Evolutionary conservation across 768 basidiomycete species (phyloP), one percentile per base, ranked within the genome.

Genomic region (Mycena galericulata): DNA sequence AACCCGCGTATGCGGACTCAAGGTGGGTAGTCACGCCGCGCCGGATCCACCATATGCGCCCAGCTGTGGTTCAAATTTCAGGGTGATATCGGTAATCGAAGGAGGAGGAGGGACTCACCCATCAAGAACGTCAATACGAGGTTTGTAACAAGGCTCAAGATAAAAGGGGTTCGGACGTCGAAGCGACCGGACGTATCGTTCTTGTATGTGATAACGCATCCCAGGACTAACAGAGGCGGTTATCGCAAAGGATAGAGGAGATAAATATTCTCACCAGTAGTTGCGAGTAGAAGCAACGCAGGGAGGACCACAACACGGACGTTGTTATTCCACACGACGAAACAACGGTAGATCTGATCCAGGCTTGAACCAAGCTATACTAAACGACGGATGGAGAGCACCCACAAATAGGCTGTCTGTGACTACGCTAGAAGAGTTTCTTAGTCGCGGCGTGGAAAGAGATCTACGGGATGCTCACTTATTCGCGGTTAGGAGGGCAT

Each of bases 401-500:
- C 54, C 7, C 22, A 55, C 54, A 26, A 55, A 41, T 5, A 55
- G 54, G 26, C 54, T 40, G 24, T 55, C 54, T 8, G 54, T 34
- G 24, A 55, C 10, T 14, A 26, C 8, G 30, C 50, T 53, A 17
- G 41, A n/a, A 9, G 32, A 11, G n/a, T n/a, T n/a, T n/a, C n/a
- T n/a, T n/a, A n/a, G n/a, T n/a, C n/a, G 4, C 7, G 32, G n/a
- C n/a, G 20, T 53, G 17, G n/a, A 38, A 1, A 50, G 27, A 2
- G 56, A 41, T 26, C 20, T 34, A 30, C 5, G 5, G 11, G 6
- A 29, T 12, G 12, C 27, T 46, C 32, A 65, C 63, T 65, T 65
- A 20, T 65, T 65, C 29, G 63, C 57, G 47, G 32, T 46, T 14
- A 65, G 47, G 27, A 65, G 29, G 22, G 57, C 41, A 17, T 57